Conservation (phyloP, 2,329 filamentous ascomycete genomes). For the Ophiostoma populinum region DNA sequence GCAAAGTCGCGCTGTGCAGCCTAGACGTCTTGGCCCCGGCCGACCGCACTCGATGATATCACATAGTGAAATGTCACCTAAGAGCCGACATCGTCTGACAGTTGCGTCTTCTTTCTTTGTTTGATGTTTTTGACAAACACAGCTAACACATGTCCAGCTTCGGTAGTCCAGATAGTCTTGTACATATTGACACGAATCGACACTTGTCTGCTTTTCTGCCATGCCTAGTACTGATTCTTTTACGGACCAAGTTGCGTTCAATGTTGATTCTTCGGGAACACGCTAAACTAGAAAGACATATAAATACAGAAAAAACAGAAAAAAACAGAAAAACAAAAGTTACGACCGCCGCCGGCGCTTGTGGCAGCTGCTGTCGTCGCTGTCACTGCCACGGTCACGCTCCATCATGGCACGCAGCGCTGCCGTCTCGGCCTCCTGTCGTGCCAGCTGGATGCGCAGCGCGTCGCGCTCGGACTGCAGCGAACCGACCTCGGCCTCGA, state of each 20-base stretch:
- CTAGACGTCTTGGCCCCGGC: too few species aligned
- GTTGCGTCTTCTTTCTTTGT: neutral
- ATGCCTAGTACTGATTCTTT: too few species aligned
- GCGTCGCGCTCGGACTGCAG: conserved; percentile 38
- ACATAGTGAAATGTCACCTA: conserved; percentile 9
- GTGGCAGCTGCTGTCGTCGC: neutral
- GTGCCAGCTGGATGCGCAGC: conserved; percentile 35
- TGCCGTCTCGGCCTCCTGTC: conserved; percentile 40
- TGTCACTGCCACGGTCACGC: conserved; percentile 3
- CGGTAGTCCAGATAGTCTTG: too few species aligned
- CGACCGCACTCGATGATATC: conserved; percentile 7
- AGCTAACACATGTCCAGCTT: too few species aligned
- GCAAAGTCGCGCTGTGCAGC: too few species aligned
- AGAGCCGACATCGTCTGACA: conserved; percentile 14
- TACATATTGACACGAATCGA: neutral
- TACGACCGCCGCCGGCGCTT: conserved; percentile 1
- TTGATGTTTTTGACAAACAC: neutral
- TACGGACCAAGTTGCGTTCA: too few species aligned
- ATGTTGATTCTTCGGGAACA: too few species aligned
- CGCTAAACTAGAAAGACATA: too few species aligned
- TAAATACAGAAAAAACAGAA: too few species aligned
- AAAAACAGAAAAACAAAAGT: too few species aligned
- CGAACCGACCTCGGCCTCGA: conserved; percentile 35
- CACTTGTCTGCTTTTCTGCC: too few species aligned
- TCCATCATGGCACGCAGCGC: conserved; percentile 29